Evolutionary conservation across 441 rosid species (phyloP), one percentile per base, ranked within the genome.

Genomic region (Populus hybrid): DNA sequence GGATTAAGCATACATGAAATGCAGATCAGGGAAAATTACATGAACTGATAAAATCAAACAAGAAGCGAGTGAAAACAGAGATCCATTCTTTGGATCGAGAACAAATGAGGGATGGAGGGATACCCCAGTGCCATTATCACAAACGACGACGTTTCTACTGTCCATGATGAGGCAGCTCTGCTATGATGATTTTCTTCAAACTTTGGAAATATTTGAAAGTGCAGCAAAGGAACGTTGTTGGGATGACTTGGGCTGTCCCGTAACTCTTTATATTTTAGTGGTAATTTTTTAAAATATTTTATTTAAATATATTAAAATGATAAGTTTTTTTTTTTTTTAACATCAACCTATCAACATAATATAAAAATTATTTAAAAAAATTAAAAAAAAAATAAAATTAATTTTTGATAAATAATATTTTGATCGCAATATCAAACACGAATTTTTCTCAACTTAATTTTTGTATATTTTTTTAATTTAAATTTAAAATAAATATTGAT

Each of bases 51-150:
- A 46, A 46, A 65, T 70, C 42, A 53, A n/a, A 81, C 59, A 5
- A 46, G 57, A 46, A 46, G 19, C 57, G 6, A 46, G 19, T 46
- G 19, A 46, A 14, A 46, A 12, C 57, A 5, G 57, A 46, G 57
- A 46, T 46, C 57, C 57, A 14, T 4, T 12, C 5, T 46, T 46
- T 75, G 23, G 76, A 61, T 72, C 82, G 16, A 32, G 46, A 14
- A 28, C 16, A 12, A 24, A 26, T 36, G 19, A 63, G 18, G 38
- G 34, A 57, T 10, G 28, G 61, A 65, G 70, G 38, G 28, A 71
- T 88, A 88, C 98, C 84, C 99, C 98, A 69, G 98, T 94, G 86
- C 99, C 99, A 79, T 94, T 91, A 86, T 94, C 98, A 84, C 98
- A 94, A 76, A 92, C 99, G 82, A 94, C 88, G 85, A 92, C 97